Base-by-base conservation (phyloP, 352 stramenopile genomes). In the Phytophthora hibernalis region DNA sequence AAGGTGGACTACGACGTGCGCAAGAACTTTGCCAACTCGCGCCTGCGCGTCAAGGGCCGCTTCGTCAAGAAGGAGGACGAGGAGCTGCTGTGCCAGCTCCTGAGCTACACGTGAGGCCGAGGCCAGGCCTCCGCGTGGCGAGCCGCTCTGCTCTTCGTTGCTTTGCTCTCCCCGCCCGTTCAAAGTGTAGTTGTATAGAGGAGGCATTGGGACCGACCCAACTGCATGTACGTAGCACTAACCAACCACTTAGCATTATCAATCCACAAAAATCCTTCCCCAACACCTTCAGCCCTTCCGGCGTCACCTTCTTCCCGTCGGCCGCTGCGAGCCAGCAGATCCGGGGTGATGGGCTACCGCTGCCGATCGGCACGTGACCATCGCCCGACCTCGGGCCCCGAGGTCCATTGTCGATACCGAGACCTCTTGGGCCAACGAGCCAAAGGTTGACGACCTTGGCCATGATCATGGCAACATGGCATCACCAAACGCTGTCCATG, bases 1-100 rank as follows among this genome's bases (percentile, higher is more conserved):
- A 98, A 98, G 49, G 96, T 99, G 9, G 97, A 99, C 79, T 99
- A 99, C 72, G 96, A 99, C 69, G 96, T 99, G 21, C 84, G 97
- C 49, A 99, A 99, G 82, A 99, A 99, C 72, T 99, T 99, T 87
- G 97, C 97, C 44, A 97, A 99, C 82, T 98, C 93, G 78, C 83
- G 97, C 49, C 77, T 99, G 69, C 87, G 97, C 49, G 97, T 99
- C 11, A 99, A 99, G 74, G 95, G 97, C 45, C 90, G 97, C 44
- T 99, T 99, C 77, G 97, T 99, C 26, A 99, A 99, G 80, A 99
- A 99, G 68, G 97, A 99, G 72, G 97, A 99, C 74, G 92, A 98
- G 67, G 83, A 97, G 72, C 67, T 97, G 60, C 73, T 98, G 43
- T 92, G 91, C 55, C 76, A 91, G 58, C 69, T 92, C 52, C 55